A percentile compares a stretch with the other conserved stretches of the same genome.
Evolutionary conservation across 805 yeast genomes (phyloP).

Genomic region (Scheffersomyces spartinae): DNA sequence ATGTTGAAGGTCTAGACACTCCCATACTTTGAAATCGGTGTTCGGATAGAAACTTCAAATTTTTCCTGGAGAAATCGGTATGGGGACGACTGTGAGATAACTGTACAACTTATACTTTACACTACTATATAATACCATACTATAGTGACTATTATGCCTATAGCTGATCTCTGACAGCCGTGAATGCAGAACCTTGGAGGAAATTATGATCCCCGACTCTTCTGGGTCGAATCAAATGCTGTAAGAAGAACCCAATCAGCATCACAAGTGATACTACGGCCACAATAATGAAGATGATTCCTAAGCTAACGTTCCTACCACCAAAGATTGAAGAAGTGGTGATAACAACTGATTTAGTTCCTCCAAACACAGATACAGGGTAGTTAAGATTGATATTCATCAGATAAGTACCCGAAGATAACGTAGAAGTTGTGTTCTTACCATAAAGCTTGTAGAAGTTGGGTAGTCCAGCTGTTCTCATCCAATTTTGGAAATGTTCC

Average conservation of each 20-base stretch:
- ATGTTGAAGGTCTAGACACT: too few species aligned
- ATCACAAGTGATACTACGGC: slow-evolving; percentile 67
- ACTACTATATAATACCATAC: not conserved
- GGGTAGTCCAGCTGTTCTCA: slow-evolving; percentile 93
- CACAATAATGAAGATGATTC: slow-evolving; percentile 74
- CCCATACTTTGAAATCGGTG: too few species aligned
- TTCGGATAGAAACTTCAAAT: too few species aligned
- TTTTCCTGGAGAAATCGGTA: not conserved
- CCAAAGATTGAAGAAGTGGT: slow-evolving; percentile 80
- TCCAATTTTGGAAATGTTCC: slow-evolving; percentile 93
- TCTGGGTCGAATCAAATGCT: slow-evolving; percentile 78
- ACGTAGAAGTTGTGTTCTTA: slow-evolving; percentile 47
- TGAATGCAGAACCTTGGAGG: slow-evolving; percentile 14
- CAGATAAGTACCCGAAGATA: slow-evolving; percentile 59
- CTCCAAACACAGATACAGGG: slow-evolving; percentile 76
- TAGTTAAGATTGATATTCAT: slow-evolving; percentile 63
- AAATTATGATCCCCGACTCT: slow-evolving; percentile 72
- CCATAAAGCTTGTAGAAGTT: slow-evolving; percentile 76
- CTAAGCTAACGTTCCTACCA: slow-evolving; percentile 75
- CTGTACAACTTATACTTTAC: not conserved
- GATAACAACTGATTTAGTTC: slow-evolving; percentile 73
- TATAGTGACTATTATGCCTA: too few species aligned
- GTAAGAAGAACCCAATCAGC: slow-evolving; percentile 65
- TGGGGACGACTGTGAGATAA: too few species aligned
- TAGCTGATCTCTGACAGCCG: slow-evolving; percentile 16